A percentile compares a stretch with the other conserved stretches of the same genome.
These are phyloP conservation scores for Maudiozyma humilis DNA, from an alignment of 1,139 yeast genomes.

Conservation along the genomic window DNA sequence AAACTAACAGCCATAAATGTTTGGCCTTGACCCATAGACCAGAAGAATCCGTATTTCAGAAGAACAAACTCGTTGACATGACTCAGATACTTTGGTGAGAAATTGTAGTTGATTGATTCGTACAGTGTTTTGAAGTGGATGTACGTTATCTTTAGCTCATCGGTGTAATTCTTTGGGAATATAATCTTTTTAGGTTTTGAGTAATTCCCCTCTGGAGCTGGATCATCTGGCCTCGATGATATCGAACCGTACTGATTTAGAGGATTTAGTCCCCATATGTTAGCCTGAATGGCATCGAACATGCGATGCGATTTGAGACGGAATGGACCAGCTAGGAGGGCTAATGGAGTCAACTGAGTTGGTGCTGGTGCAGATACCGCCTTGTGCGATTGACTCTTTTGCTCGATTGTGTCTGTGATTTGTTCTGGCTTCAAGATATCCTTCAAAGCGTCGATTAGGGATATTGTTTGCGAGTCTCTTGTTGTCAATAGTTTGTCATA, in stretches of 20 bases:
- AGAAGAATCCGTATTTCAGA: constrained; percentile 54
- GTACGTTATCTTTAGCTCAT: constrained; percentile 52
- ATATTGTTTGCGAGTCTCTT: constrained; percentile 21
- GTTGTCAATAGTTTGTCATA: constrained; percentile 40
- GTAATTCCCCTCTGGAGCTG: too few species aligned
- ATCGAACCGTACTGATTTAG: constrained; percentile 43
- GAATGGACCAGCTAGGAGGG: constrained; percentile 58
- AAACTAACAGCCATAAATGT: constrained; percentile 65
- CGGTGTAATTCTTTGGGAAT: constrained; percentile 63
- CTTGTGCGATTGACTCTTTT: constrained; percentile 14
- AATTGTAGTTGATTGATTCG: constrained; percentile 30
- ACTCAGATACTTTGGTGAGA: constrained; percentile 26
- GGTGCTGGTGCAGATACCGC: constrained; percentile 52
- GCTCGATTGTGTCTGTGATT: constrained; percentile 9
- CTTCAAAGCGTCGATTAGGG: constrained; percentile 9
- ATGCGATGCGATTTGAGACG: constrained; percentile 47
- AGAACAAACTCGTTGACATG: constrained; percentile 48
- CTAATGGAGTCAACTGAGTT: constrained; percentile 64
- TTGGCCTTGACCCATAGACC: constrained; percentile 63
- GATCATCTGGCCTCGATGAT: constrained; percentile 5
- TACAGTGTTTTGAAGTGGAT: constrained; percentile 74
- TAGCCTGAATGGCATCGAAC: constrained; percentile 81
- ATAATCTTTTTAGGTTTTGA: background rate
- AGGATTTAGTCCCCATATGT: constrained; percentile 85
- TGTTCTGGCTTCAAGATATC: constrained; percentile 7